These are phyloP conservation scores for Apiotrichum sp. DNA, from an alignment of 1,284 basidiomycete genomes.

Conservation along the genomic window DNA sequence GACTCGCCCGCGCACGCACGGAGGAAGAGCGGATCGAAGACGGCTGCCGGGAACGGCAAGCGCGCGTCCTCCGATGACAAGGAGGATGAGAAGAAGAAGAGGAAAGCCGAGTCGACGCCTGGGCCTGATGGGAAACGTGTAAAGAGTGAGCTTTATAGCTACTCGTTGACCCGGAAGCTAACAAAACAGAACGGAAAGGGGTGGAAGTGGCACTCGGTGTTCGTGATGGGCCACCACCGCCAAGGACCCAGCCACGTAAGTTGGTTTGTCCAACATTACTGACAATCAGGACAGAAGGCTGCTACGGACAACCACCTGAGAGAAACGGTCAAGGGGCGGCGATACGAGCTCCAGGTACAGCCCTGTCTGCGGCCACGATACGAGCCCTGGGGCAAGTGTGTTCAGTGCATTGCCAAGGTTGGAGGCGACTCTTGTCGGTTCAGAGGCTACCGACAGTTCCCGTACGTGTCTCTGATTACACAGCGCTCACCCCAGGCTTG, in stretches of 20 bases:
- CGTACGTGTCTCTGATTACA: constrained; percentile 22
- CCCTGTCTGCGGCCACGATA: constrained; percentile 35
- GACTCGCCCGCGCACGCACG: too few relatives aligned
- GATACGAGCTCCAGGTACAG: constrained; percentile 28
- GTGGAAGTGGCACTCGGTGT: constrained; percentile 9
- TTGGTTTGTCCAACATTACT: not conserved
- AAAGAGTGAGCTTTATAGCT: not conserved
- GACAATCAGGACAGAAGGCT: constrained; percentile 4
- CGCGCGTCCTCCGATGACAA: too few relatives aligned
- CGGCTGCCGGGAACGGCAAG: too few relatives aligned
- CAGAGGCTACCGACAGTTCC: constrained; percentile 35
- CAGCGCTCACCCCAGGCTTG: constrained; percentile 22
- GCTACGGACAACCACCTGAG: constrained; percentile 25
- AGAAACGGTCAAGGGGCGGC: constrained; percentile 25
- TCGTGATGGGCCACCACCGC: constrained; percentile 12
- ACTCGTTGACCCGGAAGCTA: not conserved
- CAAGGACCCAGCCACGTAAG: constrained; percentile 30
- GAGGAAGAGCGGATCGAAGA: too few relatives aligned
- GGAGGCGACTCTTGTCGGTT: constrained; percentile 44
- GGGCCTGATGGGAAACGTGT: not conserved
- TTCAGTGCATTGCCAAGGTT: constrained; percentile 37
- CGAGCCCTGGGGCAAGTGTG: constrained; percentile 37
- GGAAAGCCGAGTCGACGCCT: not conserved
- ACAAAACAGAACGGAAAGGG: constrained; percentile 7
- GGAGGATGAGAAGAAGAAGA: not conserved